A percentile compares a stretch with the other conserved stretches of the same genome.
Evolutionary conservation across 805 yeast genomes (phyloP).

Genomic region (Schwanniomyces pseudopolymorphus): DNA sequence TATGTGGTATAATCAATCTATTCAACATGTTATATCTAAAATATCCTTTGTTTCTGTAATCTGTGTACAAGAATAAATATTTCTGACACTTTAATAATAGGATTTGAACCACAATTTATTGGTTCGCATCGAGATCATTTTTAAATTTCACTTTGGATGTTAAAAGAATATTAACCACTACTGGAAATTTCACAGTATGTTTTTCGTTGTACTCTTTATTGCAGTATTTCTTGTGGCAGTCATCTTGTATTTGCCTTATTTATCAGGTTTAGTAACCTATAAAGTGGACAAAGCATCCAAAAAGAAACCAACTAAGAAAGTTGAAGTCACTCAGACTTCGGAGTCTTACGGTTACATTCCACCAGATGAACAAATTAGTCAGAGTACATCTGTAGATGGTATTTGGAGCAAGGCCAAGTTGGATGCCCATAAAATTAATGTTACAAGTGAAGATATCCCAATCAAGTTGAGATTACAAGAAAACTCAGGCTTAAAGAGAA

Average conservation of each 20-base stretch:
- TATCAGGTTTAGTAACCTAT: constrained; percentile 50
- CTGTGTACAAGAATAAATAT: not conserved
- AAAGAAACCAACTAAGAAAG: constrained; percentile 6
- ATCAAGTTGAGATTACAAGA: constrained; percentile 29
- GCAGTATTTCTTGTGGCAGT: constrained; percentile 43
- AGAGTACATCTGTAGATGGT: not conserved
- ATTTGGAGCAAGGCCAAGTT: constrained; percentile 7
- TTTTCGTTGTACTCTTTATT: constrained; percentile 37
- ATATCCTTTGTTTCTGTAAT: not conserved
- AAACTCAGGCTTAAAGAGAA: constrained; percentile 20
- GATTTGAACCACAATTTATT: not conserved
- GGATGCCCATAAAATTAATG: constrained; percentile 17
- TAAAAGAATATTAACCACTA: not conserved
- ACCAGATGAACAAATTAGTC: constrained; percentile 33
- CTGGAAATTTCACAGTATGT: constrained; percentile 20
- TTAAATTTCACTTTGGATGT: not conserved
- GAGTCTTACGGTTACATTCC: constrained; percentile 36
- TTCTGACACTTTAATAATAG: not conserved
- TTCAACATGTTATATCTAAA: not conserved
- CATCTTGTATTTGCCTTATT: constrained; percentile 45
- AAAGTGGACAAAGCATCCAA: constrained; percentile 23
- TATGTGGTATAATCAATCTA: not conserved
- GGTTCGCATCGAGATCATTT: not conserved
- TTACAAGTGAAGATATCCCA: constrained; percentile 39
- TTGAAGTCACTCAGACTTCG: constrained; percentile 3